Percentiles rank a stretch among this genome's conserved stretches.
Conservation (phyloP, 192 early-diverging fungal species). For the Linnemannia exigua region DNA sequence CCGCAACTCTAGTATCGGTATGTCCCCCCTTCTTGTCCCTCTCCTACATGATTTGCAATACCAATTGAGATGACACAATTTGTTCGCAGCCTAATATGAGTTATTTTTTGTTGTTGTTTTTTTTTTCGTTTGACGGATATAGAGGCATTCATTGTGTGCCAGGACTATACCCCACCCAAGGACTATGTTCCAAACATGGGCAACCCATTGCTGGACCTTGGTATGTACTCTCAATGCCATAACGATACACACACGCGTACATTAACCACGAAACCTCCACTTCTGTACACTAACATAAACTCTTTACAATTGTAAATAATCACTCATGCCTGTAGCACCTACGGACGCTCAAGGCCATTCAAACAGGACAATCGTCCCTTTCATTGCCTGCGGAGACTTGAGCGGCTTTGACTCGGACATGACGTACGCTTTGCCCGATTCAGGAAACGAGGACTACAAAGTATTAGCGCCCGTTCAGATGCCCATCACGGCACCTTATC, state of each 20-base stretch:
- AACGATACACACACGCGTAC: no score
- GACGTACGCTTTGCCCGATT: slow-evolving; percentile 81
- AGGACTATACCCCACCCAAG: slow-evolving; percentile 87
- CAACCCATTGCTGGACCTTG: slow-evolving; percentile 88
- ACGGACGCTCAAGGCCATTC: slow-evolving; percentile 75
- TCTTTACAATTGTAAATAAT: no score
- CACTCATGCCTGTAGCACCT: slow-evolving; percentile 28
- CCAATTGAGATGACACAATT: neutral
- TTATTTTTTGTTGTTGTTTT: no score
- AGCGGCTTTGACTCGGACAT: slow-evolving; percentile 90
- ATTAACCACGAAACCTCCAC: no score
- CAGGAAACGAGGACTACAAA: slow-evolving; percentile 39
- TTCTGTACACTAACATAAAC: no score
- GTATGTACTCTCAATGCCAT: slow-evolving; percentile 31
- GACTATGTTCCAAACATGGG: slow-evolving; percentile 92
- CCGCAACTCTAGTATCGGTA: slow-evolving; percentile 89
- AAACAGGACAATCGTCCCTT: slow-evolving; percentile 88
- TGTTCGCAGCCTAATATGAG: neutral
- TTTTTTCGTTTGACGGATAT: slow-evolving; percentile 2
- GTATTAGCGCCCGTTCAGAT: slow-evolving; percentile 82
- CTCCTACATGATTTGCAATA: neutral
- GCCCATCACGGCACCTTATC: slow-evolving; percentile 92
- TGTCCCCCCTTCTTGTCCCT: neutral
- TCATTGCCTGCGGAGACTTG: slow-evolving; percentile 90
- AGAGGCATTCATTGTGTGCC: slow-evolving; percentile 96